Percentiles rank a stretch among this genome's conserved stretches.
These are phyloP conservation scores for Verticillium tricorpus DNA, from an alignment of 2,329 filamentous ascomycete species.

Conservation along the genomic window DNA sequence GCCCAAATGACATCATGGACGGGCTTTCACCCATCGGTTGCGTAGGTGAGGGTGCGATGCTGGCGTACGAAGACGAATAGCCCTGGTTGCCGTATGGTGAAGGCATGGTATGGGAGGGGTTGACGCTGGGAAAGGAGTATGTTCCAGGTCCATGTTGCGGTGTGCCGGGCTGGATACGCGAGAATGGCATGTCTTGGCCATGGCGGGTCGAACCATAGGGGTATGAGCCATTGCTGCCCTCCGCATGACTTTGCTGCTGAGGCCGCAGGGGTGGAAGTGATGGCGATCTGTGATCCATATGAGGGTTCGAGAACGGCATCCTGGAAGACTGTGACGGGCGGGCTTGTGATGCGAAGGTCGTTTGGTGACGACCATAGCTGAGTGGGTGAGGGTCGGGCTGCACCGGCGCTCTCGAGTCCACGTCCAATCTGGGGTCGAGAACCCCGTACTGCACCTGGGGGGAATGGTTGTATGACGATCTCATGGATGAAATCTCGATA, in stretches of 20 bases:
- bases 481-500: slow-evolving; percentile 10
- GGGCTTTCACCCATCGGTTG: not conserved
- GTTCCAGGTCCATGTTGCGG: not conserved
- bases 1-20: slow-evolving; percentile 8
- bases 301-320: slow-evolving; percentile 13
- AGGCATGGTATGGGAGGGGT: not conserved
- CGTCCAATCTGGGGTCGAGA: not conserved
- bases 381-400: not conserved
- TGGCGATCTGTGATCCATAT: slow-evolving; percentile 9
- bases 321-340: slow-evolving; percentile 4
- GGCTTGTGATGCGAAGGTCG: not conserved
- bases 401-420: not conserved
- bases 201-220: not conserved
- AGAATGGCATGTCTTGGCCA: slow-evolving; percentile 8
- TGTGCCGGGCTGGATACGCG: slow-evolving; percentile 7
- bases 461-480: not conserved
- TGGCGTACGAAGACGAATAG: slow-evolving; percentile 6
- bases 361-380: not conserved
- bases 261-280: slow-evolving; percentile 11
- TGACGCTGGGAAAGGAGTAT: not conserved
- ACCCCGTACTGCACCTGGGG: not conserved
- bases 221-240: not conserved
- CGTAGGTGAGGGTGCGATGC: slow-evolving; percentile 8
- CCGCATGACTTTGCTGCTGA: not conserved
- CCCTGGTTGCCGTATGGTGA: not conserved